These are phyloP conservation scores for Rhizoclosmatium sp. DNA, from an alignment of 192 early-diverging fungal species.

Conservation along the genomic window DNA sequence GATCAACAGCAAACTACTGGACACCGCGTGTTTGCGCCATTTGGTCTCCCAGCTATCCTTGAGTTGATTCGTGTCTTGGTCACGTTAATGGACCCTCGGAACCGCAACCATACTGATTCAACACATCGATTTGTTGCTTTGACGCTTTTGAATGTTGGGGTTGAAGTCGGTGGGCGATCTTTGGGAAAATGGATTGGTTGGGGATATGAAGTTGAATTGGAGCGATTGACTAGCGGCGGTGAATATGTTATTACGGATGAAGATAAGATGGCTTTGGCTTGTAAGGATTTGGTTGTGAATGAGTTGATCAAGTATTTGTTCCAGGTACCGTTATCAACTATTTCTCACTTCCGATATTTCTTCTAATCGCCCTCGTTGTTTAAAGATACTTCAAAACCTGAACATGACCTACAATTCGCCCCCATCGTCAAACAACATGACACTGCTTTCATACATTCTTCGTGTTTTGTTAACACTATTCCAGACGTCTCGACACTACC, in stretches of 20 bases:
- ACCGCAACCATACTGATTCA: constrained; percentile 91
- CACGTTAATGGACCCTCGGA: constrained; percentile 87
- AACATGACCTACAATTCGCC: constrained; percentile 53
- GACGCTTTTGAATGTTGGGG: constrained; percentile 82
- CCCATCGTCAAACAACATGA: constrained; percentile 46
- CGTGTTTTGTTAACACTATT: constrained; percentile 75
- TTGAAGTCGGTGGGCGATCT: constrained; percentile 85
- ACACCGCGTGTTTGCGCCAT: constrained; percentile 56
- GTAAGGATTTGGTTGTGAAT: constrained; percentile 73
- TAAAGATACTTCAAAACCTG: constrained; percentile 63
- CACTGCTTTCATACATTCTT: constrained; percentile 67
- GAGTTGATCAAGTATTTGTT: constrained; percentile 88
- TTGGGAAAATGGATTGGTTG: constrained; percentile 67
- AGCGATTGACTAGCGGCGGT: background rate
- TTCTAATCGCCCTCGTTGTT: constrained; percentile 35
- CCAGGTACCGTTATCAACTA: constrained; percentile 60
- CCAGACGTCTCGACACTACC: constrained; percentile 67
- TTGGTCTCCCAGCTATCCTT: constrained; percentile 85
- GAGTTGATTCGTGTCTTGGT: constrained; percentile 92
- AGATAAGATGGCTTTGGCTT: constrained; percentile 46
- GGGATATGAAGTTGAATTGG: constrained; percentile 36
- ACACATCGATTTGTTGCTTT: constrained; percentile 89
- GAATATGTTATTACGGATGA: constrained; percentile 39
- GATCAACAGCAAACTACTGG: background rate
- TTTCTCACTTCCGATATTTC: constrained; percentile 36